Evolutionary conservation across 2,329 filamentous ascomycete genomes (phyloP), one percentile per base, ranked within the genome.

Genomic region (Neoarthrinium moseri): DNA sequence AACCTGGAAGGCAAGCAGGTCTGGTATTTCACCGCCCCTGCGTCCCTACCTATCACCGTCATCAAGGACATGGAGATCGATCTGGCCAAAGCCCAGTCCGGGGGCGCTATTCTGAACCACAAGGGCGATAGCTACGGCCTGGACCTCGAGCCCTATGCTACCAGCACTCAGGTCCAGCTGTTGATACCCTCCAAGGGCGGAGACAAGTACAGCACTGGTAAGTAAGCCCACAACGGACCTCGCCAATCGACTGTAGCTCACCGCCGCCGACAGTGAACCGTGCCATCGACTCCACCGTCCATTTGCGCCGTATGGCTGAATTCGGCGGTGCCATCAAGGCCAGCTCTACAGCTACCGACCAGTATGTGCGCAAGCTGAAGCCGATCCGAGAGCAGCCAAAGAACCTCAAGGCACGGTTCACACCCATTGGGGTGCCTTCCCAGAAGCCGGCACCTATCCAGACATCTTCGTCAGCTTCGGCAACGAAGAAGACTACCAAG

Each of bases 21-120:
- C 48, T 91, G 87, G 87, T 88, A 90, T 62, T 89, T 91, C 56
- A 88, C 84, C 8, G 83, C 85, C 4, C 87, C 87, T 2, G 78
- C 82, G 5, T 81, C 80, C 10, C 69, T 90, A 3, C 81, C 86
- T n/a, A 75, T 91, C 46, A 81, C 79, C 10, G 74, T 85, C 1
- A 68, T 91, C 37, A 78, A 83, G 59, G 75, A 84, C 52, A 70
- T 89, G 50, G 76, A 83, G 29, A 76, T 89, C 33, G 75, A 75
- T 8, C 61, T 81, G 56, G 77, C 81, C 46, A 73, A 77, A 43
- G 74, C 77, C 2, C 68, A 75, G 48, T 67, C 72, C 2, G 75
- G 74, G 12, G 71, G 78, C 27, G 56, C 77, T 4, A 66, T 87
- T 12, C 67, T 89, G n/a, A 77, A 73, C 10, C 77, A 89, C 59